Conservation (phyloP, 345 rosid genomes). For the Eutrema yunnanense region DNA sequence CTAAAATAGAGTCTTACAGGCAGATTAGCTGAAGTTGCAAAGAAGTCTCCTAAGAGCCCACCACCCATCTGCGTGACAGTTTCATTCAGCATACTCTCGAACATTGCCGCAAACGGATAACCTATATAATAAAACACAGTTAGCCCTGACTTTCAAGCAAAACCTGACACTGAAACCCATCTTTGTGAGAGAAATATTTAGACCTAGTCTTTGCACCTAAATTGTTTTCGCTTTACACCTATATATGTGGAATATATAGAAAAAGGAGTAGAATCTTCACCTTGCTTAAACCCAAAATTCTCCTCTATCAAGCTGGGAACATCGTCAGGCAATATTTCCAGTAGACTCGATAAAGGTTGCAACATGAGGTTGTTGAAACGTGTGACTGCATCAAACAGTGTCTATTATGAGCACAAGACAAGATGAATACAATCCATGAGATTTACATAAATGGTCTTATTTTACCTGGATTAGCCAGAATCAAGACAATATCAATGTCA, state of each 20-base stretch:
- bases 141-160: not conserved
- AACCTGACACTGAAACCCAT: not conserved
- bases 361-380: slow-evolving; percentile 35
- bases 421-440: not conserved
- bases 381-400: slow-evolving; percentile 35
- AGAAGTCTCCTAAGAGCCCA: slow-evolving; percentile 24
- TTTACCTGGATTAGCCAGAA: slow-evolving; percentile 64
- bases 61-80: slow-evolving; percentile 16
- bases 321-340: slow-evolving; percentile 36
- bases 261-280: slow-evolving; percentile 17
- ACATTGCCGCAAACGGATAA: slow-evolving; percentile 27
- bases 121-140: slow-evolving; percentile 23
- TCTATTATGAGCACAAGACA: not conserved
- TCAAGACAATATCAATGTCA: slow-evolving; percentile 44
- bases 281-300: slow-evolving; percentile 33
- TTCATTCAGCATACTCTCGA: slow-evolving; percentile 29
- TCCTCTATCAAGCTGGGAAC: slow-evolving; percentile 31
- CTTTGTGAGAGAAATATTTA: not conserved
- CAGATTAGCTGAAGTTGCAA: slow-evolving; percentile 26
- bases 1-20: slow-evolving; percentile 29
- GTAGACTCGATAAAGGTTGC: slow-evolving; percentile 34
- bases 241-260: not conserved
- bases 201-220: not conserved
- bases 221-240: not conserved
- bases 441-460: not conserved